Evolutionary conservation across 1,284 basidiomycete species (phyloP), one percentile per base, ranked within the genome.

Genomic region (Pseudozyma tsukubaensis): DNA sequence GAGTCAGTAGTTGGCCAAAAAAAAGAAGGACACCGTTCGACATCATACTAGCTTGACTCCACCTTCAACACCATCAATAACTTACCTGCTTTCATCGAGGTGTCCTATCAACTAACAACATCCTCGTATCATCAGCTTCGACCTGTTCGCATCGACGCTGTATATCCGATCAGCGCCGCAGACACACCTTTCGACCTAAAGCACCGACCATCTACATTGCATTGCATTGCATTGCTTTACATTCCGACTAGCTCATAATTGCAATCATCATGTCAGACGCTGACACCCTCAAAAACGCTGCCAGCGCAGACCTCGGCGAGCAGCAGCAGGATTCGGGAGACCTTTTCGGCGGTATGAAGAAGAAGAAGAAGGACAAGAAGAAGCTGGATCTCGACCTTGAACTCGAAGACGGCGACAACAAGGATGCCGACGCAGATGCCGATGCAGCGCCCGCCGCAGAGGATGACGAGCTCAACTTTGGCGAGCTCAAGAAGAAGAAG

Each of bases 351-450:
- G 92, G 92, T 81, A 83, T 93, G 82, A 94, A 94, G 89, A 94
- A 94, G 88, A 94, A 94, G 86, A 94, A 93, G 60, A 85, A 85
- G 86, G 93, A 92, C 87, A 93, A 94, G 88, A 93, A 92, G 85
- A 92, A 92, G 67, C 91, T 94, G 59, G 93, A 94, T 83, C 86
- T 93, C 59, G 92, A 76, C 43, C 54, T 77, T 50, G 70, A 71
- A 13, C 70, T 74, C 36, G 79, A 77, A 50, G 65, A 78, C 14
- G 69, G 69, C 36, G 66, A 77, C 42, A 50, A 51, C 43, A 78
- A 83, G 32, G 79, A 77, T 18, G 70, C 76, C 37, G 54, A 67
- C 6, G 71, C 73, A n/a, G 72, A 61, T 19, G 72, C 63, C 2
- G 64, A 67, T 44, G 59, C 72, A 42, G 54, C 61, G 21, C 34